These are phyloP conservation scores for Didymella glomerata DNA, from an alignment of 2,329 filamentous ascomycete genomes.

Conservation along the genomic window DNA sequence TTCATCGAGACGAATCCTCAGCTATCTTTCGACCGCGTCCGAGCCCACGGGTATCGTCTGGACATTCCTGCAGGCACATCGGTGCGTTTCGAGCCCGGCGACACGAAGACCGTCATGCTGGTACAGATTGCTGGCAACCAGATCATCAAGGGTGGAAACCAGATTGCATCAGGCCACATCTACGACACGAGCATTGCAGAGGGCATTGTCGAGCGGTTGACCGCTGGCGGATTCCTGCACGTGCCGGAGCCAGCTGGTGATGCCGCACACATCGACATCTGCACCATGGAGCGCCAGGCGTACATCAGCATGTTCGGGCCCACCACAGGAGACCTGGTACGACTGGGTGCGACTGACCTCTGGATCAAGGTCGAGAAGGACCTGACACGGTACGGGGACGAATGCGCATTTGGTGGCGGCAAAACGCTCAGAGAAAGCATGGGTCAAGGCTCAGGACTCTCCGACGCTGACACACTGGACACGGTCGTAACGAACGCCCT, in stretches of 20 bases:
- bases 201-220: constrained; percentile 72
- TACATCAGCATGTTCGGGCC: constrained; percentile 94
- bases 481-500: constrained; percentile 89
- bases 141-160: constrained; percentile 85
- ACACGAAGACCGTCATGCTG: constrained; percentile 86
- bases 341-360: constrained; percentile 82
- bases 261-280: constrained; percentile 65
- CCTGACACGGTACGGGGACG: constrained; percentile 84
- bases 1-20: constrained; percentile 94
- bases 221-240: constrained; percentile 80
- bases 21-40: constrained; percentile 84
- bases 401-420: constrained; percentile 93
- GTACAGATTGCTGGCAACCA: constrained; percentile 86
- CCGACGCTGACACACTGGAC: constrained; percentile 77
- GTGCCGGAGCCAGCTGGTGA: constrained; percentile 70
- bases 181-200: constrained; percentile 68
- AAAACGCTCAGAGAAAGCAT: constrained; percentile 95
- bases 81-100: constrained; percentile 91
- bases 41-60: constrained; percentile 83
- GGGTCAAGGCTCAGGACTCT: constrained; percentile 85
- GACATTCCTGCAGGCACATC: constrained; percentile 93
- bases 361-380: constrained; percentile 93
- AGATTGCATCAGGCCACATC: constrained; percentile 75
- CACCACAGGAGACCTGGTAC: constrained; percentile 84
- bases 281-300: constrained; percentile 76